These are phyloP conservation scores for Marsdenia floribunda DNA, from an alignment of 257 asterid species.

Conservation along the genomic window DNA sequence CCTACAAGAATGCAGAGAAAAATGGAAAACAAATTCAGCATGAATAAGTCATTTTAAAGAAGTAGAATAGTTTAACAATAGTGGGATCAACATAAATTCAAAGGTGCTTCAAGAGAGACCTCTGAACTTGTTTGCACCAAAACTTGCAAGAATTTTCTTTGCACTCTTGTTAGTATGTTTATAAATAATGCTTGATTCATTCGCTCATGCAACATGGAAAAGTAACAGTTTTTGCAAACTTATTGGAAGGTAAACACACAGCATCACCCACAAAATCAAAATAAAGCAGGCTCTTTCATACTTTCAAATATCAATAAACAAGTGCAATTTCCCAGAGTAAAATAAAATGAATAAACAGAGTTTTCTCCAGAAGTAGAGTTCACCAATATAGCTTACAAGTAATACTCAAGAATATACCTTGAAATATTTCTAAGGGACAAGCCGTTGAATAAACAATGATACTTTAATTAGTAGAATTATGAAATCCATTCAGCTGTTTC, in stretches of 20 bases:
- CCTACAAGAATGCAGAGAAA: constrained; percentile 41
- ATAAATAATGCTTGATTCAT: neutral
- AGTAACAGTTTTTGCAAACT: neutral
- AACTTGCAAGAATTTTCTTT: neutral
- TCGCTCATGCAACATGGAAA: neutral
- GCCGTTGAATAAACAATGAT: neutral
- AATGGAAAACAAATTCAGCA: neutral
- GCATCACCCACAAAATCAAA: neutral
- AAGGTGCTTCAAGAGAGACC: neutral
- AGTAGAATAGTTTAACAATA: neutral
- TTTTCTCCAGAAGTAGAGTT: neutral
- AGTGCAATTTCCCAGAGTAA: neutral
- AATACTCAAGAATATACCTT: neutral
- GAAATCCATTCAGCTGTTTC: neutral
- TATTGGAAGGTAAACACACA: neutral
- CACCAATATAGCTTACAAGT: neutral
- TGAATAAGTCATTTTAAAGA: neutral
- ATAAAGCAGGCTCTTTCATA: neutral
- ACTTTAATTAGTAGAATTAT: neutral
- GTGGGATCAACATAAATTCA: neutral
- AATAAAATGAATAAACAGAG: neutral
- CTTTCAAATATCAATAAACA: neutral
- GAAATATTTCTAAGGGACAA: neutral
- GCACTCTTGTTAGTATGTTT: neutral
- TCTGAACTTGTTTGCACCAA: neutral